Base-by-base conservation (phyloP, 2,329 filamentous ascomycete species). In the Neurospora sp. region DNA sequence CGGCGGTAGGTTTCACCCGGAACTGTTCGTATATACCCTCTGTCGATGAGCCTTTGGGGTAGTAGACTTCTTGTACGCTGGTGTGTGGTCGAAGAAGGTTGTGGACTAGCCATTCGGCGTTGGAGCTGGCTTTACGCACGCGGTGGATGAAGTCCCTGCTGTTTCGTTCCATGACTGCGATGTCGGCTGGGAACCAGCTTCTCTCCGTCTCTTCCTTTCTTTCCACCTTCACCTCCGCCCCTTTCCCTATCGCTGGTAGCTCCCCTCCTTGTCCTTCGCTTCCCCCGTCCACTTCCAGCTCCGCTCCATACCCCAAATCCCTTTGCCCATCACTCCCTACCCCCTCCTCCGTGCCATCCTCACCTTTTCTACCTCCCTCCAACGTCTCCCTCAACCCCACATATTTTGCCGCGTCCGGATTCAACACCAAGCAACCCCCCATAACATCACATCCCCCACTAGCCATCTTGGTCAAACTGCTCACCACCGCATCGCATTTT, bases 401-500 rank as follows among this genome's bases (percentile, higher is more conserved):
- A 12, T 62, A 23, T 15, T 33, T 11, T 2, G 2, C 8, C 4
- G 8, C n/a, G 0, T 11, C n/a, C n/a, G 41, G n/a, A 46, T 46
- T 67, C 1, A 75, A 6, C 2, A 38, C 37, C 6, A 66, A 62
- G 0, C 67, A 70, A 1, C 74, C 74, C 17, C 74, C 74, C 74
- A 75, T 74, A 28, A 74, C 74, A 28, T 75, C 71, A 38, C 72
- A 75, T n/a, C 10, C 57, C 8, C 74, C 74, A 39, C 72, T 72
- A 15, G 74, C 74, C 72, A 75, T 73, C 66, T 75, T 75, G 17
- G 73, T 72, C 66, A 75, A 62, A 67, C 74, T 75, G 0, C 74
- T 75, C 66, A 72, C 73, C 17, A 74, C 36, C 0, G 72, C 68
- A 19, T 75, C 72, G 38, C 73, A 74, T 1, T 43, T 5, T 0